phyloP scores from a whole-genome alignment of 169 alveolate species.

The Plasmodium malariae region DNA sequence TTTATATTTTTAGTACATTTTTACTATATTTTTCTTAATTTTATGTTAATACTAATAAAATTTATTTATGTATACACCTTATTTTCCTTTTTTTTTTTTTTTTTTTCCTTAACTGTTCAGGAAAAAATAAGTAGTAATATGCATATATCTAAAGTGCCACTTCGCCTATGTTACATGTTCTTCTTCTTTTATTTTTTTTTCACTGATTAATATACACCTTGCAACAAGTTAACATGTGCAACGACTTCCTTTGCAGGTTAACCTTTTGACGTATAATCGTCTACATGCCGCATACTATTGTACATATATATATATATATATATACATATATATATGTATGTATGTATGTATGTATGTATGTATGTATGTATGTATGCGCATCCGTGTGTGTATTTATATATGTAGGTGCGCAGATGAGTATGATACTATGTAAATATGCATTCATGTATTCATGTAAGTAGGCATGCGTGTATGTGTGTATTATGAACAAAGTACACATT shows the following conservation, averaged over 20 bases:
- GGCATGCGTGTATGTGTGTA: background rate
- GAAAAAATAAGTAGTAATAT: background rate
- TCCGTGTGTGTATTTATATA: background rate
- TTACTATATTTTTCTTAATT: background rate
- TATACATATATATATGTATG: background rate
- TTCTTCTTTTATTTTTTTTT: background rate
- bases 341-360: background rate
- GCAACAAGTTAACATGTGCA: background rate
- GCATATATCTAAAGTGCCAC: no score
- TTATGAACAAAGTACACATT: no score
- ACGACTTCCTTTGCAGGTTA: background rate
- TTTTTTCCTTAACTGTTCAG: background rate
- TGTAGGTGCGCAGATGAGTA: background rate
- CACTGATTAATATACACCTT: background rate
- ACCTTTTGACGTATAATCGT: background rate
- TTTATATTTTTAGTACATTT: no score
- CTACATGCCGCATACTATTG: background rate
- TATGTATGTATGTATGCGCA: background rate
- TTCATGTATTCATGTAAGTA: background rate
- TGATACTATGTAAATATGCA: background rate
- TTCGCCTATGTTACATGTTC: background rate
- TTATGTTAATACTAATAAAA: background rate
- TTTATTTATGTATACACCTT: background rate
- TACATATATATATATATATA: background rate
- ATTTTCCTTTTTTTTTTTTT: no score